Percentiles rank a stretch among this genome's conserved stretches.
Evolutionary conservation across 108 stramenopile genomes (phyloP).

Genomic region (Ochromonas danica): DNA sequence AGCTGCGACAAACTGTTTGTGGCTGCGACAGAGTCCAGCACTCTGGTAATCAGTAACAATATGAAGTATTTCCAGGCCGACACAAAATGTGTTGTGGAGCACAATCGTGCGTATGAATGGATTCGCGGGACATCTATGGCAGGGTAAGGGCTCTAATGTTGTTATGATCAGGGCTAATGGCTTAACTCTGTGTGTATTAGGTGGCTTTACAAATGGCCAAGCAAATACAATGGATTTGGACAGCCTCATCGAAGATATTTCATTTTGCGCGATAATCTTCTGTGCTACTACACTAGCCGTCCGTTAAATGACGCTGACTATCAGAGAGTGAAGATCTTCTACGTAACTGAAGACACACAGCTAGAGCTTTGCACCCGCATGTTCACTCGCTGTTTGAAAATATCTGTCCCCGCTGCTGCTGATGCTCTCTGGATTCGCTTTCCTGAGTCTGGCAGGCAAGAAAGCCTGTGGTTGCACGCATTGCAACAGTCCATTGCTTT

Average conservation of each 20-base stretch:
- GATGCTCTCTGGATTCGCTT: not conserved
- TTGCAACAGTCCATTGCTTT: not conserved
- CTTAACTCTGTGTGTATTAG: no score
- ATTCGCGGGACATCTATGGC: not conserved
- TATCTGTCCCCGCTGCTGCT: not conserved
- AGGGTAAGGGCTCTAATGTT: no score
- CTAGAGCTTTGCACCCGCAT: not conserved
- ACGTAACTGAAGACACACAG: not conserved
- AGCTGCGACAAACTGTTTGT: no score
- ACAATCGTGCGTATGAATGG: not conserved
- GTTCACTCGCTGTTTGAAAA: not conserved
- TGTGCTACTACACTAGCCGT: not conserved
- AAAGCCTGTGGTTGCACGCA: not conserved
- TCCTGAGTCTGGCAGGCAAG: not conserved
- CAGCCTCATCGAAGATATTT: not conserved
- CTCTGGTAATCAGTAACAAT: no score
- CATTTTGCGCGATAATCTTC: not conserved
- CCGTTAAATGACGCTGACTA: not conserved
- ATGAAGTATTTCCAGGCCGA: no score
- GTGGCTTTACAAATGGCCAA: no score
- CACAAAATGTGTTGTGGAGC: not conserved
- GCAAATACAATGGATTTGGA: not conserved
- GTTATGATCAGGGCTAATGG: no score
- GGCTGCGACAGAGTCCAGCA: no score
- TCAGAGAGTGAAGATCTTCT: not conserved